Percentiles rank a stretch among this genome's conserved stretches.
Conservation (phyloP, 2,329 filamentous ascomycete species). For the Parastagonospora nodorum region DNA sequence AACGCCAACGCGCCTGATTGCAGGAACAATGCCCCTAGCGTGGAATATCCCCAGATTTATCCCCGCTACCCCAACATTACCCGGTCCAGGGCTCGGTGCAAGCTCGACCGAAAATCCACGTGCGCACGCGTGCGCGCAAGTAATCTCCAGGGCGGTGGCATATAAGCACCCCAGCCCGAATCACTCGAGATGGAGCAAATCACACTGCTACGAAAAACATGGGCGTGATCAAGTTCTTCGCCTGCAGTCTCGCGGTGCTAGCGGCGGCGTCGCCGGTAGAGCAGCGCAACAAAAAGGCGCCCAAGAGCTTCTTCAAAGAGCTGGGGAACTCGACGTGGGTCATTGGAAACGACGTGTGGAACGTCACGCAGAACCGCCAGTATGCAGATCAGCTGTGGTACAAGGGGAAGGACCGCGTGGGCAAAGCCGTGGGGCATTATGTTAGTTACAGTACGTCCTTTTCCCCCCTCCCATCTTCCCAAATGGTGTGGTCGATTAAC, state of each 20-base stretch:
- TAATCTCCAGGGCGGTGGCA: too few species aligned
- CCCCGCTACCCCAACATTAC: slow-evolving; percentile 13
- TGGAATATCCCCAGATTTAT: slow-evolving; percentile 7
- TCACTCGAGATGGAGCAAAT: too few species aligned
- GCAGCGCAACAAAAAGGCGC: background rate
- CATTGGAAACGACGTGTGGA: slow-evolving; percentile 51
- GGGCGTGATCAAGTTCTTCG: background rate
- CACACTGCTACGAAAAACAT: background rate
- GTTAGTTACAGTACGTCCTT: slow-evolving; percentile 52
- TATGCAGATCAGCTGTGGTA: slow-evolving; percentile 51
- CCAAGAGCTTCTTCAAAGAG: slow-evolving; percentile 38
- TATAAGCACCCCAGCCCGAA: too few species aligned
- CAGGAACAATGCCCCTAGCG: slow-evolving; percentile 25
- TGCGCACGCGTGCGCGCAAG: background rate
- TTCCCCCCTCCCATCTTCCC: too few species aligned
- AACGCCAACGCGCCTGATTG: slow-evolving; percentile 11
- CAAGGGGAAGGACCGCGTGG: slow-evolving; percentile 50
- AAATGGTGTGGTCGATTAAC: background rate
- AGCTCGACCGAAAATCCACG: slow-evolving; percentile 18
- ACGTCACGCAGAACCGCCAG: slow-evolving; percentile 46
- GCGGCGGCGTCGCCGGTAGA: slow-evolving; percentile 24
- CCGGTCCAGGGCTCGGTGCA: slow-evolving; percentile 21
- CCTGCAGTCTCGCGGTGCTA: slow-evolving; percentile 20
- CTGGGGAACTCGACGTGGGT: slow-evolving; percentile 43
- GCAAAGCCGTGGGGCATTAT: slow-evolving; percentile 50